Conservation (phyloP, 306 rosid genomes). For the Prunus salicina region DNA sequence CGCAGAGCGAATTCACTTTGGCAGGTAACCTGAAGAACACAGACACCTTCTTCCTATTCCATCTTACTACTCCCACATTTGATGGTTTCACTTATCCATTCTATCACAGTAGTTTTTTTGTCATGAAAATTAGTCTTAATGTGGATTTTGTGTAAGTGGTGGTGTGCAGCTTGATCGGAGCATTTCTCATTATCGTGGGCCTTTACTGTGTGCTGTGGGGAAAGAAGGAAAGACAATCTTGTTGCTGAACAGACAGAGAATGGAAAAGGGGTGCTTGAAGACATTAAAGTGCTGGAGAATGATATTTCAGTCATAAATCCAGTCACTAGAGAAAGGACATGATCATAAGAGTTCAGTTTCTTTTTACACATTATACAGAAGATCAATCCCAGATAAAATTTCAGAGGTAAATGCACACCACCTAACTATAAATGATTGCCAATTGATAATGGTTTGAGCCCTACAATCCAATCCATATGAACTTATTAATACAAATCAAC, state of each 20-base stretch:
- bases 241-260: neutral
- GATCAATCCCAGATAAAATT: no score
- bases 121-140: neutral
- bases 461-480: neutral
- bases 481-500: neutral
- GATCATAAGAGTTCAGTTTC: neutral
- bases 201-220: conserved; percentile 39
- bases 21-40: conserved; percentile 24
- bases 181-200: conserved; percentile 16
- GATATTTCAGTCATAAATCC: neutral
- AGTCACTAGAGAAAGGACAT: neutral
- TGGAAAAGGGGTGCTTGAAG: neutral
- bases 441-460: no score
- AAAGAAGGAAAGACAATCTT: conserved; percentile 10
- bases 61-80: neutral
- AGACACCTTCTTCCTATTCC: neutral
- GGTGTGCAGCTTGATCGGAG: conserved; percentile 31
- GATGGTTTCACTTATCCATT: neutral
- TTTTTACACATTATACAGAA: neutral
- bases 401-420: neutral
- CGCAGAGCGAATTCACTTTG: conserved; percentile 30
- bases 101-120: neutral
- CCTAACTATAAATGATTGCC: neutral
- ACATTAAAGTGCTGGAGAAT: neutral
- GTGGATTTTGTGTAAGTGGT: neutral